Evolutionary conservation across 1,139 yeast species (phyloP), one percentile per base, ranked within the genome.

Genomic region (Hanseniaspora uvarum): DNA sequence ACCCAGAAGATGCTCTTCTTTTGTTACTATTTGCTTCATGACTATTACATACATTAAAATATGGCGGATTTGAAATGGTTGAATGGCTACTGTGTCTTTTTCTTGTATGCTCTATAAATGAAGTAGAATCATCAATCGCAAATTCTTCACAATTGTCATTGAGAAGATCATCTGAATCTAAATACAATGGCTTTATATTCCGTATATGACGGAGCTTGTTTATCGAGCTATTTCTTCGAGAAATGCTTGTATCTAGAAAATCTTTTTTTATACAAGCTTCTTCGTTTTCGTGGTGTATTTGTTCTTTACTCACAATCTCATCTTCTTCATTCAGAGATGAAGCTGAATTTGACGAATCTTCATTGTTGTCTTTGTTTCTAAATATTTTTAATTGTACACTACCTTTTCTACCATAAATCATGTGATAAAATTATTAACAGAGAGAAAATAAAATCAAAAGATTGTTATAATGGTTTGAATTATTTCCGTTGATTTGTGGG

Each of bases 361-460:
- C 34, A 24, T 53, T 45, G 31, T 52, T 57, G 24, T 60, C 63
- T 33, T 62, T 62, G 54, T 63, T 67, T 55, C 64, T 61, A 53
- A 65, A 66, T 34, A 66, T 65, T 38, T 70, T 59, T 47, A 66
- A 49, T 56, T 62, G 66, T 3, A 66, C 65, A 50, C 68, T 65
- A 4, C 69, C 69, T 52, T 67, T 66, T 54, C 70, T 60, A 12
- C 69, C 68, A 57, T 62, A 64, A 23, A 64, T 39, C 52, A 46
- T 41, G 19, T 28, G 40, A 23, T 3, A 19, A 12, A 3, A 24
- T 14, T 38, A 16, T 31, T 6, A 28, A 26, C 5, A 28, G 12
- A 37, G 5, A 34, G 19, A 24, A 36, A 7, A 2, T 24, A 23
- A 40, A 48, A 30, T n/a, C 33, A 26, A 39, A 24, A 21, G 12